phyloP scores from a whole-genome alignment of 441 rosid genomes.

The Aleurites moluccanus region DNA sequence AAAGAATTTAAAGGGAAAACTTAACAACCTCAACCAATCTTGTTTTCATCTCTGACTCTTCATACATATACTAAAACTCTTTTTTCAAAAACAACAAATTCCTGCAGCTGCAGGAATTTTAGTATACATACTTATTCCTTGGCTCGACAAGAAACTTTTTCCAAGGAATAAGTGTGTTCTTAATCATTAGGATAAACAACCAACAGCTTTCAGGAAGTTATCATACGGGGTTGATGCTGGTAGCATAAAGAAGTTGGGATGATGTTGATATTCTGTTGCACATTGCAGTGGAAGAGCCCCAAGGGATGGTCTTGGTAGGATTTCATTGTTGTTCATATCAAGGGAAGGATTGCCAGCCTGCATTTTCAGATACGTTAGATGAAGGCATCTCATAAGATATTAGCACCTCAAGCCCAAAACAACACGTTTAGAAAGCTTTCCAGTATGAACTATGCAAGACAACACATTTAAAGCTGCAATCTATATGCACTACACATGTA shows the following conservation, averaged over 20 bases:
- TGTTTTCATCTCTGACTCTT: not conserved
- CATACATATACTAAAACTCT: not conserved
- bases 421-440: no score
- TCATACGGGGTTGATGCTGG: constrained; percentile 91
- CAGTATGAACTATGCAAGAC: no score
- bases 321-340: constrained; percentile 31
- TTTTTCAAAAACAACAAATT: not conserved
- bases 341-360: constrained; percentile 50
- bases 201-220: constrained; percentile 93
- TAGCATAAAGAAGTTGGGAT: constrained; percentile 49
- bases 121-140: no score
- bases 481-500: not conserved
- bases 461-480: no score
- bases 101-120: constrained; percentile 4
- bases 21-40: constrained; percentile 2
- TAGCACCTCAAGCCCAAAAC: no score
- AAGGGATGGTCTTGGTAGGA: constrained; percentile 23
- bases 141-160: no score
- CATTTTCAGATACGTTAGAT: constrained; percentile 21
- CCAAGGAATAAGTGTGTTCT: not conserved
- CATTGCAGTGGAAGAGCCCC: constrained; percentile 37
- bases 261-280: constrained; percentile 53
- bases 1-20: constrained; percentile 19
- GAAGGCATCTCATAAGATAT: no score
- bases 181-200: constrained; percentile 51